phyloP scores from a whole-genome alignment of 148 eudicot genomes.

The Tetragonia tetragonoides region DNA sequence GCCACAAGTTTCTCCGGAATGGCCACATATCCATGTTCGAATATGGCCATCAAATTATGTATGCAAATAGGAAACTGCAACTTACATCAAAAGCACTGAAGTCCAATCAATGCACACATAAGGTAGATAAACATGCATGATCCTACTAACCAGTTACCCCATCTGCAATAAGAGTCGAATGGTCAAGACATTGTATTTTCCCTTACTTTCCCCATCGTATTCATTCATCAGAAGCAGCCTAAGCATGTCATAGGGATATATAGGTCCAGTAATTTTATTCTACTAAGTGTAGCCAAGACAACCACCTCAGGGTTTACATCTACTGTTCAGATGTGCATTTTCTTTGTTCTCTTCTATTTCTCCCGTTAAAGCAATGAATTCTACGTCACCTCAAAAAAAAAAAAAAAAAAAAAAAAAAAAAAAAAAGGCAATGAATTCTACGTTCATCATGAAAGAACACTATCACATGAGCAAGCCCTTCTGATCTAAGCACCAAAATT shows the following conservation, averaged over 20 bases:
- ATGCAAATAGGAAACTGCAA: neutral
- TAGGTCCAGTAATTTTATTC: neutral
- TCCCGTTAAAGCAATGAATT: neutral
- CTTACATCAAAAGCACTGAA: neutral
- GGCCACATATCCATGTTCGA: neutral
- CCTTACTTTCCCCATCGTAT: neutral
- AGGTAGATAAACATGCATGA: slow-evolving; percentile 4
- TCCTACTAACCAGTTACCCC: neutral
- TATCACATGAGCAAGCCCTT: neutral
- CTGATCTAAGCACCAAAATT: neutral
- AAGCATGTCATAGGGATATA: neutral
- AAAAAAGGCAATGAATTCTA: neutral
- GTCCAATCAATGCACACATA: neutral
- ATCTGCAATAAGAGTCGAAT: neutral
- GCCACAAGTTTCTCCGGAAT: neutral
- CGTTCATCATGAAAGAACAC: neutral
- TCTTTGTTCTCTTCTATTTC: neutral
- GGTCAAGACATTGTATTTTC: neutral
- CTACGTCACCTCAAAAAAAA: neutral
- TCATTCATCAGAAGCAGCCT: neutral
- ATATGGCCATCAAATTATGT: neutral
- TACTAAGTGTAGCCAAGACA: neutral
- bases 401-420: neutral
- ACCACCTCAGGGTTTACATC: neutral
- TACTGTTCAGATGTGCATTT: neutral